These are phyloP conservation scores for Aspergillus vadensis DNA, from an alignment of 2,329 filamentous ascomycete species.

Conservation along the genomic window DNA sequence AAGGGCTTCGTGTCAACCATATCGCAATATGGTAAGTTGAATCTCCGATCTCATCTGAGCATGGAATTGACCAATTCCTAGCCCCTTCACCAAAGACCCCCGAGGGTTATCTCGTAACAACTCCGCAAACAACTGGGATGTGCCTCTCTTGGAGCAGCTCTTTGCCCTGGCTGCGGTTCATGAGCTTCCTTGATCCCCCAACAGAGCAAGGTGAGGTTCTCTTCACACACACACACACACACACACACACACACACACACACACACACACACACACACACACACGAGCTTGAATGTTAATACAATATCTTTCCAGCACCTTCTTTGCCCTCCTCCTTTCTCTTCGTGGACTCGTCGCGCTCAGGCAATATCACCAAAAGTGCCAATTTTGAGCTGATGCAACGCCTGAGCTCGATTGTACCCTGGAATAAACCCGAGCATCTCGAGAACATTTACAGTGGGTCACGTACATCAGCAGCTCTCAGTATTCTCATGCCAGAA, in stretches of 20 bases:
- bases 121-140: slow-evolving; percentile 17
- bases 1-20: slow-evolving; percentile 10
- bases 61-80: not conserved
- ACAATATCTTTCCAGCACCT: slow-evolving; percentile 8
- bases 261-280: not conserved
- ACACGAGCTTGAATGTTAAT: not conserved
- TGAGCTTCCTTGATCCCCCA: slow-evolving; percentile 10
- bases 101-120: slow-evolving; percentile 22
- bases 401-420: slow-evolving; percentile 14
- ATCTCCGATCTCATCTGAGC: not conserved
- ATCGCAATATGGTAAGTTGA: not conserved
- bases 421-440: slow-evolving; percentile 14
- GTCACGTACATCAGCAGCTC: slow-evolving; percentile 16
- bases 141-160: slow-evolving; percentile 13
- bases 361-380: not conserved
- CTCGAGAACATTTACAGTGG: slow-evolving; percentile 13
- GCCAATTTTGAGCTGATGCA: slow-evolving; percentile 10
- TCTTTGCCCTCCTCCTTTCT: slow-evolving; percentile 3
- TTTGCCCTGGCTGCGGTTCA: slow-evolving; percentile 24
- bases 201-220: slow-evolving; percentile 5
- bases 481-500: slow-evolving; percentile 24
- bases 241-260: no score
- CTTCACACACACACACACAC: not conserved
- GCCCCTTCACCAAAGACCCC: slow-evolving; percentile 17
- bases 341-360: not conserved